These are phyloP conservation scores for Leucogyrophana mollusca DNA, from an alignment of 768 basidiomycete species.

Conservation along the genomic window DNA sequence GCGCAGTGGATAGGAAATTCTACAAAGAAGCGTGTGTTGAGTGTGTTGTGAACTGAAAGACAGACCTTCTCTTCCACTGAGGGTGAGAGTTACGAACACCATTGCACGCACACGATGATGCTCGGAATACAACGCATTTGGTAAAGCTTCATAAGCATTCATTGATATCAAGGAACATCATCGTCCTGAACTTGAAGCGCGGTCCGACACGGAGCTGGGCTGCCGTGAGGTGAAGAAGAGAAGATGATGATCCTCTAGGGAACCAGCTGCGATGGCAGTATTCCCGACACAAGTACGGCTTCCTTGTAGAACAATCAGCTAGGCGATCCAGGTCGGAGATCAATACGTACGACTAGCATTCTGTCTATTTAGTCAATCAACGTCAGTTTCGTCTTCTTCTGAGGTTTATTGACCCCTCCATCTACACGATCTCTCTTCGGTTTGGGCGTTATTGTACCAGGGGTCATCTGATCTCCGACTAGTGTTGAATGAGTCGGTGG, in stretches of 20 bases:
- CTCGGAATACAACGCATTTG: constrained; percentile 17
- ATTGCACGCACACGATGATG: constrained; percentile 22
- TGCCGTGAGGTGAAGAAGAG: constrained; percentile 23
- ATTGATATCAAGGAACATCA: constrained; percentile 20
- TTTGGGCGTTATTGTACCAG: constrained; percentile 9
- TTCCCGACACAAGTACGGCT: constrained; percentile 12
- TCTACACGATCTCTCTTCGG: constrained; percentile 22
- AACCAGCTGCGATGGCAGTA: constrained; percentile 13
- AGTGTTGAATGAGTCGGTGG: background rate
- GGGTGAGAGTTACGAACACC: constrained; percentile 15
- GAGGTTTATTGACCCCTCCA: constrained; percentile 12
- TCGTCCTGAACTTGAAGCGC: constrained; percentile 11
- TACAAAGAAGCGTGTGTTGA: constrained; percentile 11
- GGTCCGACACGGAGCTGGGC: constrained; percentile 9
- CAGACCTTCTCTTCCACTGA: constrained; percentile 14
- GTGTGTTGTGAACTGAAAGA: constrained; percentile 19
- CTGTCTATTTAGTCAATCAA: constrained; percentile 23
- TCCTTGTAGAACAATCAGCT: constrained; percentile 17
- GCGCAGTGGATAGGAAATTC: constrained; percentile 17
- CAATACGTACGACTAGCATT: constrained; percentile 15
- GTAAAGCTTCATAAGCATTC: constrained; percentile 28
- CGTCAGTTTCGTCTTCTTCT: constrained; percentile 24
- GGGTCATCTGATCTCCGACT: constrained; percentile 7
- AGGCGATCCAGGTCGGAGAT: constrained; percentile 16
- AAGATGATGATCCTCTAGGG: constrained; percentile 1